phyloP scores from a whole-genome alignment of 371 early-diverging fungal genomes.

The Smittium culicis region DNA sequence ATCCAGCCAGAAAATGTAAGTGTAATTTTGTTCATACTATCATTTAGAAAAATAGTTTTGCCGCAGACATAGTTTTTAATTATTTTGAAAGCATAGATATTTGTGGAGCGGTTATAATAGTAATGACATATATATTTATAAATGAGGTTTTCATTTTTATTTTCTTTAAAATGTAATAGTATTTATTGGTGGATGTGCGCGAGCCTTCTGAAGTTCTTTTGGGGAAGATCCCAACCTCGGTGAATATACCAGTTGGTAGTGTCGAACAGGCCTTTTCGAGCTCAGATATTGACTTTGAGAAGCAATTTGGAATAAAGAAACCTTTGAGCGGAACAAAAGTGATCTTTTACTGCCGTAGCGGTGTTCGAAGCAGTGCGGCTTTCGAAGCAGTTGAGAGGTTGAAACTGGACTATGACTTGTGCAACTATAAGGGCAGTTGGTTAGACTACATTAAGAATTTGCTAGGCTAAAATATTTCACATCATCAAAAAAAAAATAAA shows the following conservation, averaged over 20 bases:
- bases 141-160: neutral
- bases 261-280: conserved; percentile 36
- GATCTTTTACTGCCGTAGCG: conserved; percentile 47
- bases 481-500: too few species aligned
- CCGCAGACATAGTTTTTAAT: too few species aligned
- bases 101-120: too few species aligned
- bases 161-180: conserved; percentile 15
- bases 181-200: conserved; percentile 44
- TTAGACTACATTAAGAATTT: conserved; percentile 36
- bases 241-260: conserved; percentile 46
- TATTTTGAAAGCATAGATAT: too few species aligned
- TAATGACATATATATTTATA: too few species aligned
- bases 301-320: conserved; percentile 39
- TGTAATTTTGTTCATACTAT: too few species aligned
- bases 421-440: conserved; percentile 49
- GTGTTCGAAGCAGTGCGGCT: conserved; percentile 42
- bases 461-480: too few species aligned
- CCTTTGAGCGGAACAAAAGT: conserved; percentile 24
- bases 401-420: conserved; percentile 16
- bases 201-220: conserved; percentile 38
- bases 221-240: conserved; percentile 42
- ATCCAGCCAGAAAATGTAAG: too few species aligned
- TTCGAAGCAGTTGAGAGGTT: conserved; percentile 36
- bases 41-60: too few species aligned
- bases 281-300: conserved; percentile 33